These are phyloP conservation scores for Talaromyces ruber DNA, from an alignment of 495 filamentous ascomycete genomes.

Conservation along the genomic window DNA sequence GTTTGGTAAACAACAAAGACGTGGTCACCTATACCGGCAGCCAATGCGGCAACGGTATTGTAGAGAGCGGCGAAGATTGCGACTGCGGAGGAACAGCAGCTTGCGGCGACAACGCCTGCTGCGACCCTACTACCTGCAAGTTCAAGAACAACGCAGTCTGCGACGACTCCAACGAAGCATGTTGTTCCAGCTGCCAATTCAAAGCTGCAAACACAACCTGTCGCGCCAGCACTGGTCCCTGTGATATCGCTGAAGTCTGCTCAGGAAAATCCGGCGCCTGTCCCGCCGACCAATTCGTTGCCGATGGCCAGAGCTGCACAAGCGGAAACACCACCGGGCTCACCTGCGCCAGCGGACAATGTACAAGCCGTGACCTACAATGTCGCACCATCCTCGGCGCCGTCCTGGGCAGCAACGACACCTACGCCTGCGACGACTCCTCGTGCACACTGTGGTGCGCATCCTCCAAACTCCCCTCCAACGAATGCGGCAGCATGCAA, in stretches of 20 bases:
- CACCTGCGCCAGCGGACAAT: slow-evolving; percentile 88
- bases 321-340: slow-evolving; percentile 48
- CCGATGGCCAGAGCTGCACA: slow-evolving; percentile 59
- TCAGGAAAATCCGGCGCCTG: slow-evolving; percentile 64
- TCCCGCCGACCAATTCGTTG: slow-evolving; percentile 57
- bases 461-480: slow-evolving; percentile 55
- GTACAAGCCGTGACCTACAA: slow-evolving; percentile 85
- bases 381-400: slow-evolving; percentile 81
- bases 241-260: slow-evolving; percentile 81
- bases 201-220: slow-evolving; percentile 60
- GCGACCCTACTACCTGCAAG: slow-evolving; percentile 80
- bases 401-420: slow-evolving; percentile 66
- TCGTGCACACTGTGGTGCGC: slow-evolving; percentile 72
- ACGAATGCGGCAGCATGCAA: slow-evolving; percentile 63
- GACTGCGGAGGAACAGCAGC: slow-evolving; percentile 75
- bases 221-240: slow-evolving; percentile 64
- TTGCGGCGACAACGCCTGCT: slow-evolving; percentile 73
- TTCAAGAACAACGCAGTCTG: slow-evolving; percentile 71
- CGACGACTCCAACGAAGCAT: slow-evolving; percentile 86
- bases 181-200: slow-evolving; percentile 74
- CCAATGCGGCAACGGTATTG: slow-evolving; percentile 94
- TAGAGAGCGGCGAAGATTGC: slow-evolving; percentile 89
- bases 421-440: slow-evolving; percentile 66
- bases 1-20: slow-evolving; percentile 73
- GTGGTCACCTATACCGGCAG: slow-evolving; percentile 79